Evolutionary conservation across 139 green algal genomes (phyloP), one percentile per base, ranked within the genome.

Genomic region (Chlamydomonas sp.): DNA sequence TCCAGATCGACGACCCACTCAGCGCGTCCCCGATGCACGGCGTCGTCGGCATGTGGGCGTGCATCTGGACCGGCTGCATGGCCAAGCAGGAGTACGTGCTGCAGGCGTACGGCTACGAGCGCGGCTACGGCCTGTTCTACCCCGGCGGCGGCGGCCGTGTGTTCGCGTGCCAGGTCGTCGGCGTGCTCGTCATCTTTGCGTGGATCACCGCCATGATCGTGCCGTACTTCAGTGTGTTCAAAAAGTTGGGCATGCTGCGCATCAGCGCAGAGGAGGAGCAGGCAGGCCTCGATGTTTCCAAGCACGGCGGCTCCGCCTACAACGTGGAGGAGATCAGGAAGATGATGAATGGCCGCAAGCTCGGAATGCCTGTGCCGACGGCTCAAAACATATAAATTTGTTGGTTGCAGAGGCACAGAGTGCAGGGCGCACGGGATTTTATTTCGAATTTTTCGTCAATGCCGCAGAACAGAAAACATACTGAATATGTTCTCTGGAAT

Each of bases 11-110:
- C 67, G 89, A 95, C 70, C 84, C 84, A 35, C 79, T 89, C 43
- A 61, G 79, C 8, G 90, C 90, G 2, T 66, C 67, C 3, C 80
- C 89, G 50, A 89, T 96, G 83, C 90, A 96, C 74, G 87, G 84
- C 58, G 72, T 81, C 37, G 79, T 69, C 71, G 87, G 85, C 31
- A 61, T 75, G 1, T 91, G 81, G 76, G 86, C 82, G 16, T 61
- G 84, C 26, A 30, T 90, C 31, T 72, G 81, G 16, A 67, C 85
- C 4, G 84, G 84, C 28, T 58, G 89, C 24, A 76, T 92, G 48
- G 84, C 81, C 58, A 90, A 84, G 65, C 24, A 74, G 58, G 58
- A 74, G 16, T 74, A 71, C 30, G 65, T 74, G 10, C 24, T 30
- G 3, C 36, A 60, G 24, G 16, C 8, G 4, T 67, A 74, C 29